Evolutionary conservation across 768 basidiomycete species (phyloP).

Genomic region (Agaricus subrufescens): DNA sequence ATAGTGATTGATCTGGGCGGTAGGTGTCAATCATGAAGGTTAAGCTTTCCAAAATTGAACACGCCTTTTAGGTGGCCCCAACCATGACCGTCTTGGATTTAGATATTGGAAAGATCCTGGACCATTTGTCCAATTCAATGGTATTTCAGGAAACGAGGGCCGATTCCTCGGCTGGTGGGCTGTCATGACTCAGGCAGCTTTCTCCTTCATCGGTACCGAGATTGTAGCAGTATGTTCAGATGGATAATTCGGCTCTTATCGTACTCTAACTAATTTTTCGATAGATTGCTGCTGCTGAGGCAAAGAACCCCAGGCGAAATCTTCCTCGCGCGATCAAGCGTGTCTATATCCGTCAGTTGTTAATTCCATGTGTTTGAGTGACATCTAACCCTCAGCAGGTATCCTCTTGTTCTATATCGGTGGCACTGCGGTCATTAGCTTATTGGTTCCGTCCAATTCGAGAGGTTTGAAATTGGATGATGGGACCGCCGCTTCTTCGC

Average conservation of each 20-base stretch:
- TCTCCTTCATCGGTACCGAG: slow-evolving; percentile 91
- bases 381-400: slow-evolving; percentile 36
- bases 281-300: slow-evolving; percentile 85
- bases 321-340: slow-evolving; percentile 61
- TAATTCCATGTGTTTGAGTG: not conserved
- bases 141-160: slow-evolving; percentile 64
- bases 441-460: slow-evolving; percentile 76
- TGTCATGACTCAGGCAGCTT: slow-evolving; percentile 79
- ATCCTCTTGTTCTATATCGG: slow-evolving; percentile 79
- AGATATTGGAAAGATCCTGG: slow-evolving; percentile 88
- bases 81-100: slow-evolving; percentile 69
- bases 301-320: slow-evolving; percentile 77
- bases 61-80: slow-evolving; percentile 58
- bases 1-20: slow-evolving; percentile 80
- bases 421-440: slow-evolving; percentile 72
- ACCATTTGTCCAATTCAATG: slow-evolving; percentile 71
- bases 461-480: slow-evolving; percentile 42
- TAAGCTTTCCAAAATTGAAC: no score
- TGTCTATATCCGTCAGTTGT: slow-evolving; percentile 58
- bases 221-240: slow-evolving; percentile 71
- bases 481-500: slow-evolving; percentile 69
- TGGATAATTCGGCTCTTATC: not conserved
- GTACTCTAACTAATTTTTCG: slow-evolving; percentile 7
- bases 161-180: slow-evolving; percentile 63
- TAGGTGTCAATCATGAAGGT: slow-evolving; percentile 14